Evolutionary conservation across 2,329 filamentous ascomycete genomes (phyloP), one percentile per base, ranked within the genome.

Genomic region (Diaporthe sp.): DNA sequence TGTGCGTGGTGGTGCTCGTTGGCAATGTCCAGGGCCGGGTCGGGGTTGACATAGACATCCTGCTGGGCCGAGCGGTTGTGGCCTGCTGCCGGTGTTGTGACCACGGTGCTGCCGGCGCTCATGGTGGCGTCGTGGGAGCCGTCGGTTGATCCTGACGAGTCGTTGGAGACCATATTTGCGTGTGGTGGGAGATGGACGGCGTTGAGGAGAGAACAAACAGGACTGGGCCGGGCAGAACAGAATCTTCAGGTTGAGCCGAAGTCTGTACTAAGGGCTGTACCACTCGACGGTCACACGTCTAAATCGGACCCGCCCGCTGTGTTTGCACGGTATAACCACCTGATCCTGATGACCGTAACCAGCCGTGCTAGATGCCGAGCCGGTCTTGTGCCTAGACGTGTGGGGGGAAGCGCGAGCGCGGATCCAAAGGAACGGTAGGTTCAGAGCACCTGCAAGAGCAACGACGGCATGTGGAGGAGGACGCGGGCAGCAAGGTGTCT

Each of bases 1-100:
- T 88, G 87, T 28, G 80, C 77, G 79, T 89, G 87, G 17, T 79
- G 81, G 73, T 87, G 87, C 80, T 88, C 86, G 79, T 86, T 81
- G 19, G 72, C 58, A 25, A 53, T 58, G 25, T 74, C 72, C 60
- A 74, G 72, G 28, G 39, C 61, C 25, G 72, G 72, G 17, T 74
- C 72, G 39, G 72, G 72, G 51, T 74, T 74, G 51, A 31, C 34
- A 8, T 60, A 28, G 19, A 74, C 72, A 2, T 55, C 60, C 22
- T 60, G 61, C 51, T 74, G 72, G 28, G 72, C 61, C 31, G 72
- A 74, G 19, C 31, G 28, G 39, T 74, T 74, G 72, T 74, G 72
- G n/a, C 25, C 34, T 4, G 44, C 2, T 0, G 7, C 62, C 10
- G 28, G 44, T n/a, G 62, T 9, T 7, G 46, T 0, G 65, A 28